Evolutionary conservation across 176 grass and related monocot species (phyloP), one percentile per base, ranked within the genome.

Genomic region (Cymbopogon citratus): DNA sequence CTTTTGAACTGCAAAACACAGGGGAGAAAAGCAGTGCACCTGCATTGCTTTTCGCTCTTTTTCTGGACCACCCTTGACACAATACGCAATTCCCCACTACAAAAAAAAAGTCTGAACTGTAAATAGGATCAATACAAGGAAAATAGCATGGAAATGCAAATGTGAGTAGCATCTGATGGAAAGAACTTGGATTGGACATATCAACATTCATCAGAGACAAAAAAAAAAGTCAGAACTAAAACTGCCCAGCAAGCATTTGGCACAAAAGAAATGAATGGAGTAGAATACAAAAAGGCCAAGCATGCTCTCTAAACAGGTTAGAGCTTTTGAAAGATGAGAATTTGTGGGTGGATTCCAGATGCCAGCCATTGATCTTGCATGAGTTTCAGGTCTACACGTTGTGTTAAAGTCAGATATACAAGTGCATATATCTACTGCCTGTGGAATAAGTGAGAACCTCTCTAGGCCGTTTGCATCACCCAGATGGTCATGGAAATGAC

Each of bases 61-160:
- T 71, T 98, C 86, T 63, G n/a, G 66, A 28, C 80, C 86, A 65
- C 92, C 95, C 78, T 85, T 87, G 57, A 98, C 88, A 64, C 92
- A 98, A 79, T 94, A 98, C 75, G 95, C 95, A 63, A 87, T 91
- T 36, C 95, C 95, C 95, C 95, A 98, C 95, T 98, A 84, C 72
- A 64, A 81, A 48, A 64, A 24, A 54, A 87, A 14, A 85, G 11
- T 33, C 9, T 57, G 19, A 82, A 75, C 33, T 77, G 6, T 83
- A 74, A 63, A 27, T 52, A 68, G 26, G 64, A 51, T 1, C 3
- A 3, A 5, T 12, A 75, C 34, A 71, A 77, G 7, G 33, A 41
- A 52, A 75, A 4, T 8, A 49, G 62, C 64, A 52, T 73, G 26
- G 19, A 26, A 40, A 23, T 23, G 0, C 25, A 41, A 66, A 76